A percentile compares a stretch with the other conserved stretches of the same genome.
phyloP scores from a whole-genome alignment of 2,329 filamentous ascomycete species.

The Pseudogymnoascus sp. region DNA sequence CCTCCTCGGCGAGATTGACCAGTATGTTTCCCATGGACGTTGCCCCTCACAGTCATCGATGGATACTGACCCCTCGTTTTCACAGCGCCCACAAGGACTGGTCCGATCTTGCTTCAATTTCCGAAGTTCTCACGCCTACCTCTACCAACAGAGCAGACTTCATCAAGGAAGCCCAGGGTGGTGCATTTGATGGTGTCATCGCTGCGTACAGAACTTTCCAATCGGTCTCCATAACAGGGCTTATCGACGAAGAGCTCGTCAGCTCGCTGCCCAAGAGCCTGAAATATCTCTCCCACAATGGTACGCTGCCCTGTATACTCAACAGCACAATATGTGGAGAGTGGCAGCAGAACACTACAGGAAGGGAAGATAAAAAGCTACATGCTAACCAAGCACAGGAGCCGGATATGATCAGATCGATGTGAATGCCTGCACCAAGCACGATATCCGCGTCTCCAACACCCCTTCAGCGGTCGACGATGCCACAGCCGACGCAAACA shows the following conservation, averaged over 20 bases:
- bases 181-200: slow-evolving; percentile 55
- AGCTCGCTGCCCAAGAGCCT: slow-evolving; percentile 44
- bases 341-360: background rate
- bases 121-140: slow-evolving; percentile 55
- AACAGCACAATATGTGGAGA: background rate
- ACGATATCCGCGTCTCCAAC: slow-evolving; percentile 65
- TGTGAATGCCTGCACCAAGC: slow-evolving; percentile 59
- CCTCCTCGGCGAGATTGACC: slow-evolving; percentile 53
- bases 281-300: slow-evolving; percentile 53
- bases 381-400: slow-evolving; percentile 35
- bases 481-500: slow-evolving; percentile 70
- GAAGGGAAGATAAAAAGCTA: background rate
- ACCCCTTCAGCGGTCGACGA: slow-evolving; percentile 75
- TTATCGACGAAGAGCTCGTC: slow-evolving; percentile 63
- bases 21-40: slow-evolving; percentile 40
- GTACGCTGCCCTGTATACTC: slow-evolving; percentile 28
- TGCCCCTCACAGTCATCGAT: background rate
- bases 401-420: slow-evolving; percentile 83
- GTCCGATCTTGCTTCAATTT: slow-evolving; percentile 51
- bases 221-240: slow-evolving; percentile 56
- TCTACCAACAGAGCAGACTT: slow-evolving; percentile 59
- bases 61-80: slow-evolving; percentile 11
- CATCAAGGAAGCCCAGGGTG: slow-evolving; percentile 56
- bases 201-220: slow-evolving; percentile 65
- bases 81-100: slow-evolving; percentile 58